These are phyloP conservation scores for Cenchrus americanus DNA, from an alignment of 176 grass and related monocot genomes.

Conservation along the genomic window DNA sequence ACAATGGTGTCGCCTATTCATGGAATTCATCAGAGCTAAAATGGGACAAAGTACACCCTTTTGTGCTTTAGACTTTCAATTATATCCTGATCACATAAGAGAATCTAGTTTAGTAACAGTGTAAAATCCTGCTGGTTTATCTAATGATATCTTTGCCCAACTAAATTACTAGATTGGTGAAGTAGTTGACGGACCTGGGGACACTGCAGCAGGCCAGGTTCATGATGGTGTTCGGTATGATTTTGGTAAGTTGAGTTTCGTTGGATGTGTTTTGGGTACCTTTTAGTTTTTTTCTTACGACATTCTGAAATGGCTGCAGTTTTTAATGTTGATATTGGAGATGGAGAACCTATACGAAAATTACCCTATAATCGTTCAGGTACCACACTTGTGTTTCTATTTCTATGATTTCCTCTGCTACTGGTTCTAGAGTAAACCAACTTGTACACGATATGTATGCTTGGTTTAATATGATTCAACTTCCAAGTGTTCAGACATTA, in stretches of 20 bases:
- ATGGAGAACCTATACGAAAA: slow-evolving; percentile 88
- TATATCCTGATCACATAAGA: background rate
- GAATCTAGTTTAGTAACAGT: slow-evolving; percentile 13
- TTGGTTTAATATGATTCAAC: background rate
- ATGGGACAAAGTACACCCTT: slow-evolving; percentile 83
- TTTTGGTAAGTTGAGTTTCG: slow-evolving; percentile 65
- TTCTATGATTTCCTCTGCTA: slow-evolving; percentile 17
- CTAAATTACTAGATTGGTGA: slow-evolving; percentile 71
- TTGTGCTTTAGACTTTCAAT: slow-evolving; percentile 19
- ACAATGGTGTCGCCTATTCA: slow-evolving; percentile 94
- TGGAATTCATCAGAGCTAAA: slow-evolving; percentile 84
- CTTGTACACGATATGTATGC: background rate
- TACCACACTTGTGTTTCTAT: slow-evolving; percentile 25
- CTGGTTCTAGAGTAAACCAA: slow-evolving; percentile 33
- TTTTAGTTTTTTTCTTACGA: slow-evolving; percentile 39
- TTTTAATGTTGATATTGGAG: slow-evolving; percentile 99
- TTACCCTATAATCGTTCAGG: slow-evolving; percentile 95
- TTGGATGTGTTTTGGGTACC: slow-evolving; percentile 30
- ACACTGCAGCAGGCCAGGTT: slow-evolving; percentile 61
- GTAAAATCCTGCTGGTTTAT: slow-evolving; percentile 11
- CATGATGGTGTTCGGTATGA: slow-evolving; percentile 84
- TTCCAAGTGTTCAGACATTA: background rate
- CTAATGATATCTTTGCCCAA: slow-evolving; percentile 34
- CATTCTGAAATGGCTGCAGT: slow-evolving; percentile 54
- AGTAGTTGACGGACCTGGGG: slow-evolving; percentile 91